Percentiles rank a stretch among this genome's conserved stretches.
phyloP scores from a whole-genome alignment of 2,329 filamentous ascomycete genomes.

The Tolypocladium amazonense region DNA sequence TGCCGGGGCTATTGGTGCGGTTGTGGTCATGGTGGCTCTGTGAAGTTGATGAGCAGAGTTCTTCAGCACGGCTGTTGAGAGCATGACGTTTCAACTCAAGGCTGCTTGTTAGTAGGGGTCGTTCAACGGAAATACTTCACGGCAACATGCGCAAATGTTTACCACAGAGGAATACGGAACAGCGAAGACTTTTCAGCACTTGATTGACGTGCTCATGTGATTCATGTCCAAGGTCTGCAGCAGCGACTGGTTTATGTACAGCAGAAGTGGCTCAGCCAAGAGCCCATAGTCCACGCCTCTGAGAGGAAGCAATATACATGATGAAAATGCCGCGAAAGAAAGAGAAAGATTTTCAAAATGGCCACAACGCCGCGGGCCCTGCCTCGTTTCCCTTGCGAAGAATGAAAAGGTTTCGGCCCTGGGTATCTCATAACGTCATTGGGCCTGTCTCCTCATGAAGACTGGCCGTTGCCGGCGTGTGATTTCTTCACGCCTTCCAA shows the following conservation, averaged over 20 bases:
- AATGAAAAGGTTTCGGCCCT: neutral
- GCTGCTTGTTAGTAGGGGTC: neutral
- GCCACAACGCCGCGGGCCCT: neutral
- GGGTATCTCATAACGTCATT: neutral
- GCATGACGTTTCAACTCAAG: neutral
- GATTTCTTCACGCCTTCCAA: neutral
- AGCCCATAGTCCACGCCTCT: neutral
- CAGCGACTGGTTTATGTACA: neutral
- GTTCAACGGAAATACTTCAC: too few relatives aligned
- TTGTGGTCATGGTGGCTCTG: neutral
- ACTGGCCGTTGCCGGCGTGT: neutral
- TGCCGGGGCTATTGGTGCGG: neutral
- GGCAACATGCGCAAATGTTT: neutral
- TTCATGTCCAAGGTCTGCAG: neutral
- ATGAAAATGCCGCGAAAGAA: neutral
- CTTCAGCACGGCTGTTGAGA: neutral
- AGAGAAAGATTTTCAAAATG: neutral
- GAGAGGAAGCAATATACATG: neutral
- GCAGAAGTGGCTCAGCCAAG: neutral
- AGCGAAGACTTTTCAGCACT: neutral
- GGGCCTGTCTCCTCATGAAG: neutral
- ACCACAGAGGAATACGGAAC: too few relatives aligned
- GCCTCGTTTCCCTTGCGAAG: neutral
- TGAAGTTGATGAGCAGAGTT: neutral
- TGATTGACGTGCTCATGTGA: neutral